Conservation (phyloP, 2,329 filamentous ascomycete species). For the Trichophyton mentagrophytes region DNA sequence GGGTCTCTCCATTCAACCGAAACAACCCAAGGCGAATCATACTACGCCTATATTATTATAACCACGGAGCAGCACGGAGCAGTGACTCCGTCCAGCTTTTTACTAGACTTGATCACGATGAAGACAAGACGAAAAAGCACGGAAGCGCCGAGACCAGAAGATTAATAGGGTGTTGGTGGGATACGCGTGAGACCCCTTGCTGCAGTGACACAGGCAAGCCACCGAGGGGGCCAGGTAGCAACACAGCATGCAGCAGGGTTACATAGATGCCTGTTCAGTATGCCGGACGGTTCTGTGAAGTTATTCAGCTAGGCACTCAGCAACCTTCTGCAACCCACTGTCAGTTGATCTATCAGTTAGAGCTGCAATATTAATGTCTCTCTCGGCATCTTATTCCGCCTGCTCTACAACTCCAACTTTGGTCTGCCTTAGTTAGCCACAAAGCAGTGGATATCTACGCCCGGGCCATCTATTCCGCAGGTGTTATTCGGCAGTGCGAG, state of each 20-base stretch:
- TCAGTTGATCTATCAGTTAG: too few relatives aligned
- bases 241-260: neutral
- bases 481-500: too few relatives aligned
- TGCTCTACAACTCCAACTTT: too few relatives aligned
- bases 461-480: too few relatives aligned
- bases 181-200: neutral
- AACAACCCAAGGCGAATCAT: neutral
- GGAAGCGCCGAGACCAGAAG: neutral
- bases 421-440: too few relatives aligned
- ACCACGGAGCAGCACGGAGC: neutral
- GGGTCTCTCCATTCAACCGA: neutral
- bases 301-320: too few relatives aligned
- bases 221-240: neutral
- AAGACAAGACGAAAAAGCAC: neutral
- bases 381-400: too few relatives aligned
- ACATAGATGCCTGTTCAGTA: neutral
- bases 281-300: too few relatives aligned
- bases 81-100: neutral
- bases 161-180: neutral
- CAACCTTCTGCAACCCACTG: too few relatives aligned
- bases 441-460: too few relatives aligned
- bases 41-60: too few relatives aligned
- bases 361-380: too few relatives aligned
- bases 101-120: neutral
- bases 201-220: neutral